phyloP scores from a whole-genome alignment of 768 basidiomycete genomes.

The Naematelia encephala region DNA sequence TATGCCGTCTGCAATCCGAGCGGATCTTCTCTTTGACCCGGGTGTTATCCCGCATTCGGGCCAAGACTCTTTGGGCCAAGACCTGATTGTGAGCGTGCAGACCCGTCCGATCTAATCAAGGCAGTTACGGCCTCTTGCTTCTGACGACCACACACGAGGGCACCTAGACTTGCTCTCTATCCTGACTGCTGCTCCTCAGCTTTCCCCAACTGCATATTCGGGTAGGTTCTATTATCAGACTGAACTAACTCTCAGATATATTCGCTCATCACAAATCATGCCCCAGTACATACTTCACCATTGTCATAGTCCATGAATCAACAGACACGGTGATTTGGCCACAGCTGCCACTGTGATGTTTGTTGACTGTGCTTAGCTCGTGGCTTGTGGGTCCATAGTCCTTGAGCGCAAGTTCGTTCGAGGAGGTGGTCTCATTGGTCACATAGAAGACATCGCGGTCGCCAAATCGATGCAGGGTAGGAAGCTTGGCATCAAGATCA shows the following conservation, averaged over 20 bases:
- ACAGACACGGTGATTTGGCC: constrained; percentile 56
- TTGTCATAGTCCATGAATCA: constrained; percentile 74
- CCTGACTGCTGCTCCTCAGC: constrained; percentile 67
- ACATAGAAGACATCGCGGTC: constrained; percentile 98
- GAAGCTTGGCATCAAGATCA: constrained; percentile 81
- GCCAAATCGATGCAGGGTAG: constrained; percentile 82
- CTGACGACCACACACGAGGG: constrained; percentile 73
- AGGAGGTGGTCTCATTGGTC: constrained; percentile 78
- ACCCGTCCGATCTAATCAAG: constrained; percentile 1
- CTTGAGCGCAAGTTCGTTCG: constrained; percentile 93
- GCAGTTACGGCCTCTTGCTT: constrained; percentile 85
- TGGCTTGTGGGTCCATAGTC: constrained; percentile 77
- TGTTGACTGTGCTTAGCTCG: constrained; percentile 57
- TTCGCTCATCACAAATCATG: constrained; percentile 39
- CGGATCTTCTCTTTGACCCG: constrained; percentile 16
- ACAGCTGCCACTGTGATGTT: not conserved
- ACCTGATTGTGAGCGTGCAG: constrained; percentile 14
- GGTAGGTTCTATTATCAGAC: constrained; percentile 57
- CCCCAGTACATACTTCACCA: constrained; percentile 67
- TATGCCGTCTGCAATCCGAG: too few relatives aligned
- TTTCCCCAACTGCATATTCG: constrained; percentile 65
- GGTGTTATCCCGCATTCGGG: constrained; percentile 13
- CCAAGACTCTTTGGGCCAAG: constrained; percentile 8
- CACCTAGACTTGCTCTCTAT: constrained; percentile 78
- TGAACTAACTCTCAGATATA: constrained; percentile 9